Percentiles rank a stretch among this genome's conserved stretches.
phyloP scores from a whole-genome alignment of 805 yeast species.

The Nematodospora valgi region DNA sequence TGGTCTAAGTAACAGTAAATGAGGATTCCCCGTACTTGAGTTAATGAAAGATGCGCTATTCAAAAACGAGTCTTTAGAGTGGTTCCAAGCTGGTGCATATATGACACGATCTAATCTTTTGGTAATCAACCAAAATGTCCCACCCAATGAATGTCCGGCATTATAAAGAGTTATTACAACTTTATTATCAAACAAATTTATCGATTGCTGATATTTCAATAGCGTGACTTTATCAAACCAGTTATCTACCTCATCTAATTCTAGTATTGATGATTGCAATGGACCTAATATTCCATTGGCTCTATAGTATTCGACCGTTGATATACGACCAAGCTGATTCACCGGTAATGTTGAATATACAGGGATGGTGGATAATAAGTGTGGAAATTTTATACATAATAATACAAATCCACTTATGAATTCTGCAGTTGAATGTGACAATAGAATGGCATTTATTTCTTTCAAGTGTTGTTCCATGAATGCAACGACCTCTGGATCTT shows the following conservation, averaged over 20 bases:
- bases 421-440: constrained; percentile 84
- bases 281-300: constrained; percentile 77
- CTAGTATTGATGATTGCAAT: constrained; percentile 50
- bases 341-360: constrained; percentile 91
- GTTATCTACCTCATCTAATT: constrained; percentile 71
- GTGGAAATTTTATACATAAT: constrained; percentile 55
- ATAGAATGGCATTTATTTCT: constrained; percentile 61
- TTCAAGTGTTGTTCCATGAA: constrained; percentile 33
- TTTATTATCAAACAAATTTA: constrained; percentile 61
- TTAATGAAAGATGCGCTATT: constrained; percentile 40
- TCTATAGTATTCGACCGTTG: constrained; percentile 81
- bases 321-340: constrained; percentile 75
- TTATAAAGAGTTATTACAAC: constrained; percentile 74
- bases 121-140: constrained; percentile 79
- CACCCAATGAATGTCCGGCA: constrained; percentile 93
- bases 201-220: constrained; percentile 77
- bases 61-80: constrained; percentile 80
- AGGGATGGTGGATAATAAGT: constrained; percentile 58
- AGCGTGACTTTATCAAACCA: constrained; percentile 69
- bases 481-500: constrained; percentile 26
- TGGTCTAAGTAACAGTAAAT: constrained; percentile 69
- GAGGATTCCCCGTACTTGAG: constrained; percentile 50
- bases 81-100: constrained; percentile 94
- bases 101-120: constrained; percentile 76
- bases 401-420: constrained; percentile 78